These are phyloP conservation scores for Pseudonitzschia multiseries DNA, from an alignment of 108 stramenopile species.

Conservation along the genomic window DNA sequence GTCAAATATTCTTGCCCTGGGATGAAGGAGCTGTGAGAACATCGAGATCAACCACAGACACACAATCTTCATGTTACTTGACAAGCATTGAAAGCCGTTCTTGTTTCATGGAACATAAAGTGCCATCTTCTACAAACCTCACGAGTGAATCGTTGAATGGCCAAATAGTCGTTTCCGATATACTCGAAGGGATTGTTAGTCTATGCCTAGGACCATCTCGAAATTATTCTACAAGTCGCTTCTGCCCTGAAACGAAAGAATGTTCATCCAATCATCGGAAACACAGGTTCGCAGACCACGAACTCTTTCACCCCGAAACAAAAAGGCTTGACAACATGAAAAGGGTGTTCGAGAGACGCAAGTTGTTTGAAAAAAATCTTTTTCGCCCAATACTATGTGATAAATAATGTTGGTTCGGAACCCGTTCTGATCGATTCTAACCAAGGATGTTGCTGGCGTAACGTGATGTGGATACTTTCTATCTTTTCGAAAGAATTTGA, in stretches of 20 bases:
- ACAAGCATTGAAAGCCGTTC: neutral
- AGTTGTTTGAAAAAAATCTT: conserved; percentile 18
- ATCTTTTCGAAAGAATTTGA: no score
- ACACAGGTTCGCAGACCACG: conserved; percentile 8
- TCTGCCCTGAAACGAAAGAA: neutral
- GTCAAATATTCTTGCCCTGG: neutral
- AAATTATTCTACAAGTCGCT: neutral
- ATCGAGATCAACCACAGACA: neutral
- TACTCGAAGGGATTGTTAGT: conserved; percentile 13
- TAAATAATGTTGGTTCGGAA: neutral
- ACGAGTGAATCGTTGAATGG: neutral
- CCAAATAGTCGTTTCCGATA: conserved; percentile 2
- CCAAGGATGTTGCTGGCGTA: no score
- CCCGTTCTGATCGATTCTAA: no score
- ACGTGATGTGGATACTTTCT: no score
- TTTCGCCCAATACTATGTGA: conserved; percentile 24
- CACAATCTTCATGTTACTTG: neutral
- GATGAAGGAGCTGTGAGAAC: neutral
- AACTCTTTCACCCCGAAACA: conserved; percentile 14
- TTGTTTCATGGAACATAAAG: neutral
- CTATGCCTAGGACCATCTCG: conserved; percentile 6
- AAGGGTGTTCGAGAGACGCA: conserved; percentile 22
- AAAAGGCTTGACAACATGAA: conserved; percentile 19
- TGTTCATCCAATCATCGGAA: neutral
- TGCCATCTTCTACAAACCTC: neutral